These are phyloP conservation scores for Pouteria glomerata DNA, from an alignment of 148 eudicot genomes.

Conservation along the genomic window DNA sequence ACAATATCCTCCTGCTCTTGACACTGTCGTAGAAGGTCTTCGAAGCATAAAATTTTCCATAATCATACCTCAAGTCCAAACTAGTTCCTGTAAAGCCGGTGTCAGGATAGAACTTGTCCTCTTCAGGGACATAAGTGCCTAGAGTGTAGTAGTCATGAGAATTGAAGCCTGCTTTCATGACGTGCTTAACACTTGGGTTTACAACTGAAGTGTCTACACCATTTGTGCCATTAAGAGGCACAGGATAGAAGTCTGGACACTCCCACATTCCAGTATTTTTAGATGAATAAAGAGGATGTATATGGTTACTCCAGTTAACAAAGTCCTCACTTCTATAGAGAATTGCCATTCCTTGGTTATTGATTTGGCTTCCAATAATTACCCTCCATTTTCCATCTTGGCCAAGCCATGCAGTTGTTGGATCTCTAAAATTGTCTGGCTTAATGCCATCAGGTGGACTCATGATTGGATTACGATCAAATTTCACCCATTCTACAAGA, in stretches of 20 bases:
- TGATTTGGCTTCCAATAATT: constrained; percentile 18
- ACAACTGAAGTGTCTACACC: constrained; percentile 8
- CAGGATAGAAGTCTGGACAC: constrained; percentile 27
- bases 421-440: constrained; percentile 24
- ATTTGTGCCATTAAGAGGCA: background rate
- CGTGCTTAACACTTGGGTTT: background rate
- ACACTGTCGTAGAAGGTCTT: constrained; percentile 22
- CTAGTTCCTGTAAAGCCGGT: background rate
- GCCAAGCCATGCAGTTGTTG: constrained; percentile 40
- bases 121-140: constrained; percentile 13
- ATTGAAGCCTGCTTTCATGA: constrained; percentile 20
- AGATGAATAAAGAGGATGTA: constrained; percentile 18
- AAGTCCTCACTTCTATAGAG: constrained; percentile 25
- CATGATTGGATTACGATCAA: constrained; percentile 34
- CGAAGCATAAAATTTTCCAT: constrained; percentile 26
- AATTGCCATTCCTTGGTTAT: constrained; percentile 15
- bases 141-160: constrained; percentile 7
- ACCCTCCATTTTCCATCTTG: constrained; percentile 20
- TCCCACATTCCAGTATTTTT: constrained; percentile 25
- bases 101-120: constrained; percentile 8
- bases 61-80: constrained; percentile 19
- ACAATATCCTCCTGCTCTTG: constrained; percentile 17
- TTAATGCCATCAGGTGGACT: background rate
- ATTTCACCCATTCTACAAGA: constrained; percentile 48
- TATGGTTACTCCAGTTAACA: constrained; percentile 11